Conservation (phyloP, 2,329 filamentous ascomycete genomes). For the Fusarium sp. region DNA sequence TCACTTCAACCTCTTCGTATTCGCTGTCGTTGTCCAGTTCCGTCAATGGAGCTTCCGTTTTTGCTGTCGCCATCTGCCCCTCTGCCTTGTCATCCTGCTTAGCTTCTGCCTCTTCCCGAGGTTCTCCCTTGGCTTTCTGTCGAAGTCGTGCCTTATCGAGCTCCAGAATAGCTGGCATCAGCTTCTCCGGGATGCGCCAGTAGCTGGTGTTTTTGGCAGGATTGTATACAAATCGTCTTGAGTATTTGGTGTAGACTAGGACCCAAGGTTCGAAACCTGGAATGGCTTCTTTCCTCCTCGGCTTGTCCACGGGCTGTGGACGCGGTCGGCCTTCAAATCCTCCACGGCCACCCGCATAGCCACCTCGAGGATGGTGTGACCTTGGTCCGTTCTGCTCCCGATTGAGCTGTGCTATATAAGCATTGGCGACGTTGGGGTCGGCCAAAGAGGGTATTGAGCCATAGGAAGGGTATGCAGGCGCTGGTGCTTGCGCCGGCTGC, state of each 20-base stretch:
- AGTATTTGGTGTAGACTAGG: constrained; percentile 90
- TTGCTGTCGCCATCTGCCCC: neutral
- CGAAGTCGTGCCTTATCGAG: constrained; percentile 77
- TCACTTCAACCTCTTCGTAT: constrained; percentile 64
- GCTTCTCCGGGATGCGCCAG: constrained; percentile 91
- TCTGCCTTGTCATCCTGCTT: constrained; percentile 16
- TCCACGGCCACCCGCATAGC: constrained; percentile 51
- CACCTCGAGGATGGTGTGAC: constrained; percentile 45
- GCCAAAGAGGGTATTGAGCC: constrained; percentile 53
- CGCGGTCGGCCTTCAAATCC: constrained; percentile 67
- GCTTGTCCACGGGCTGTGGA: constrained; percentile 79
- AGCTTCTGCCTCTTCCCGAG: constrained; percentile 34
- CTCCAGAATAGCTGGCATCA: constrained; percentile 79
- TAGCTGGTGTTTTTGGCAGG: constrained; percentile 85
- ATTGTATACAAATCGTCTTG: constrained; percentile 90
- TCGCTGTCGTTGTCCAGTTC: constrained; percentile 65
- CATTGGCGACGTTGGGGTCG: constrained; percentile 66
- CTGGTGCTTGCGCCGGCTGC: constrained; percentile 45
- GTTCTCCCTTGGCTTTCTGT: constrained; percentile 58
- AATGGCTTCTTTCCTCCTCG: constrained; percentile 80
- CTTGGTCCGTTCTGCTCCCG: constrained; percentile 51
- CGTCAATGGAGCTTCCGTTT: neutral
- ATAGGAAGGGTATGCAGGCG: constrained; percentile 42
- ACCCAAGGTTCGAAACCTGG: constrained; percentile 88
- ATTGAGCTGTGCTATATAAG: constrained; percentile 66